Evolutionary conservation across 192 early-diverging fungal genomes (phyloP).

Genomic region (Chytriomyces confervae): DNA sequence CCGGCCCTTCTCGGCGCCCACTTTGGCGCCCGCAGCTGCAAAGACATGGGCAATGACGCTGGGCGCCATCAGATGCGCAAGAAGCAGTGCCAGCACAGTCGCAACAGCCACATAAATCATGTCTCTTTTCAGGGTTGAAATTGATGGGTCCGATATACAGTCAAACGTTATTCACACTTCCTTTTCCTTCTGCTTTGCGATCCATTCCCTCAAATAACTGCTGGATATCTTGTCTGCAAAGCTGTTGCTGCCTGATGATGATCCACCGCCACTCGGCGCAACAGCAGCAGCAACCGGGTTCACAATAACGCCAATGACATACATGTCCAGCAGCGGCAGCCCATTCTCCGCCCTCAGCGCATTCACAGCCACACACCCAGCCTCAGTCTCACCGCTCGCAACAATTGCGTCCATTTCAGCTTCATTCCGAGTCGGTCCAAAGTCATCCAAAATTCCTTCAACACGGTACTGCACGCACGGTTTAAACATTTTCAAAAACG

Average conservation of each 20-base stretch:
- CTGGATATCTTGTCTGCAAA: neutral
- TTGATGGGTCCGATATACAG: too few species aligned
- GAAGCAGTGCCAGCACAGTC: too few species aligned
- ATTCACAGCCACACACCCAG: slow-evolving; percentile 76
- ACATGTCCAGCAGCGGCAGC: slow-evolving; percentile 63
- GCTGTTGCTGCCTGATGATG: neutral
- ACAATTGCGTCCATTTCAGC: slow-evolving; percentile 78
- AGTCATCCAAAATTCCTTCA: slow-evolving; percentile 79
- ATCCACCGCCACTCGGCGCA: neutral
- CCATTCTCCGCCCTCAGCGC: slow-evolving; percentile 63
- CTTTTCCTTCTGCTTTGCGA: neutral
- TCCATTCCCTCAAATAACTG: slow-evolving; percentile 2
- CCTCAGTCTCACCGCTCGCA: slow-evolving; percentile 79
- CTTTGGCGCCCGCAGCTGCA: too few species aligned
- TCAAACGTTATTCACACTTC: too few species aligned
- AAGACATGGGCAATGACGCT: too few species aligned
- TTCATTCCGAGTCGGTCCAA: slow-evolving; percentile 84
- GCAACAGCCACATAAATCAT: too few species aligned
- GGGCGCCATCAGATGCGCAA: too few species aligned
- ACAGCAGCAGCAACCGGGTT: neutral
- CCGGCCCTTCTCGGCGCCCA: too few species aligned
- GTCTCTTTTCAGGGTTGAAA: too few species aligned
- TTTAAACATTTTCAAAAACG: slow-evolving; percentile 64
- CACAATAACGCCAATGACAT: slow-evolving; percentile 69
- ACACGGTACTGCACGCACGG: slow-evolving; percentile 57